phyloP scores from a whole-genome alignment of 2,329 filamentous ascomycete genomes.

The Annulohypoxylon truncatum region DNA sequence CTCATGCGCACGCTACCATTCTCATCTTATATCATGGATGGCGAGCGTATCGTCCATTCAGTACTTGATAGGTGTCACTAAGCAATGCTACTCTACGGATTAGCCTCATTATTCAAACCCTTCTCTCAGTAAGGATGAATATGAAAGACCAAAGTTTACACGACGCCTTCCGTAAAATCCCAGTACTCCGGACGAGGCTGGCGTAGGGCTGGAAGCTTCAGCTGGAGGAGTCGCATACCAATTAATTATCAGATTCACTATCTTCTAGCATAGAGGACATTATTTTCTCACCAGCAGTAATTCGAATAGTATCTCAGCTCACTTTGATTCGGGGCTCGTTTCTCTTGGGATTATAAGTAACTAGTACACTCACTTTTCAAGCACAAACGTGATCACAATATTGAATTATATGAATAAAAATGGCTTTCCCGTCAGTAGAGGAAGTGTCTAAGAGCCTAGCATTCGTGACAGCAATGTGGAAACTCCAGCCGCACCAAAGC shows the following conservation, averaged over 20 bases:
- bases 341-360: too few species aligned
- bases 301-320: not conserved
- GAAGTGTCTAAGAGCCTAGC: slow-evolving; percentile 66
- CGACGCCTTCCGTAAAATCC: slow-evolving; percentile 1
- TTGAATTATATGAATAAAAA: not conserved
- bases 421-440: slow-evolving; percentile 42
- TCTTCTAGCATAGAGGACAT: too few species aligned
- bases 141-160: not conserved
- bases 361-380: too few species aligned
- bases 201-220: not conserved
- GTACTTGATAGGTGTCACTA: not conserved
- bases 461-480: slow-evolving; percentile 74
- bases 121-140: not conserved
- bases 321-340: not conserved
- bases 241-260: not conserved
- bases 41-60: not conserved
- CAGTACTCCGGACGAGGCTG: not conserved
- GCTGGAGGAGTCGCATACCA: not conserved
- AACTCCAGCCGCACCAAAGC: slow-evolving; percentile 71
- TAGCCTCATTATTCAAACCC: not conserved
- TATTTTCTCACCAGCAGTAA: not conserved
- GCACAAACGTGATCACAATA: not conserved
- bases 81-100: not conserved
- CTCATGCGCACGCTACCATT: not conserved
- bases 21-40: not conserved